Evolutionary conservation across 1,139 yeast genomes (phyloP).

Genomic region (Blastobotrys elegans): DNA sequence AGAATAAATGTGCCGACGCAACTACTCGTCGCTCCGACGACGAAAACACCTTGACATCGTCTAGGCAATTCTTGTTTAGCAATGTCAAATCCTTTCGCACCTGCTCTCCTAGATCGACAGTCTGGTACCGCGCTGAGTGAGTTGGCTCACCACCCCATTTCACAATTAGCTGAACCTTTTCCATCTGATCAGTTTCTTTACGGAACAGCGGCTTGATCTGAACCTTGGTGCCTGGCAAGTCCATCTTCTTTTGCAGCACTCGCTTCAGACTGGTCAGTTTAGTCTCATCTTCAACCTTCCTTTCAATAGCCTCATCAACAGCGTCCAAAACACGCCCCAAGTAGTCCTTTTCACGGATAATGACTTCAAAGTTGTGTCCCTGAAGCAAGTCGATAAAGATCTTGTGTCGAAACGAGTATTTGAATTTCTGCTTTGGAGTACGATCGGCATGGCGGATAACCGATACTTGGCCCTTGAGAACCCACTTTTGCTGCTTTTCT

Average conservation of each 20-base stretch:
- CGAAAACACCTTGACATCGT: slow-evolving; percentile 81
- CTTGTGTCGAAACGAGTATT: slow-evolving; percentile 86
- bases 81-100: slow-evolving; percentile 86
- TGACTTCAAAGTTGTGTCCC: slow-evolving; percentile 95
- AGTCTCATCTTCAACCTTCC: slow-evolving; percentile 69
- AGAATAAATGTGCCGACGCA: slow-evolving; percentile 85
- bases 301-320: slow-evolving; percentile 73
- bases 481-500: slow-evolving; percentile 94
- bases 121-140: slow-evolving; percentile 93
- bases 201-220: slow-evolving; percentile 87
- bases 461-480: slow-evolving; percentile 84
- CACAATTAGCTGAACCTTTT: slow-evolving; percentile 88
- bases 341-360: slow-evolving; percentile 84
- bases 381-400: slow-evolving; percentile 80
- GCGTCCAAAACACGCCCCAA: slow-evolving; percentile 81
- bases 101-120: slow-evolving; percentile 92
- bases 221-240: slow-evolving; percentile 93
- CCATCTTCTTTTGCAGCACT: slow-evolving; percentile 84
- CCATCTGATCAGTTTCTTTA: slow-evolving; percentile 53
- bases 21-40: slow-evolving; percentile 94
- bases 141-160: slow-evolving; percentile 99
- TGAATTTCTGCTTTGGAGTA: slow-evolving; percentile 98
- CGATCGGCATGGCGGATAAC: slow-evolving; percentile 97
- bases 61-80: slow-evolving; percentile 76
- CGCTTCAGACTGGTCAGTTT: slow-evolving; percentile 71